Percentiles rank a stretch among this genome's conserved stretches.
These are phyloP conservation scores for Plasmopara muralis DNA, from an alignment of 352 stramenopile genomes.

Conservation along the genomic window DNA sequence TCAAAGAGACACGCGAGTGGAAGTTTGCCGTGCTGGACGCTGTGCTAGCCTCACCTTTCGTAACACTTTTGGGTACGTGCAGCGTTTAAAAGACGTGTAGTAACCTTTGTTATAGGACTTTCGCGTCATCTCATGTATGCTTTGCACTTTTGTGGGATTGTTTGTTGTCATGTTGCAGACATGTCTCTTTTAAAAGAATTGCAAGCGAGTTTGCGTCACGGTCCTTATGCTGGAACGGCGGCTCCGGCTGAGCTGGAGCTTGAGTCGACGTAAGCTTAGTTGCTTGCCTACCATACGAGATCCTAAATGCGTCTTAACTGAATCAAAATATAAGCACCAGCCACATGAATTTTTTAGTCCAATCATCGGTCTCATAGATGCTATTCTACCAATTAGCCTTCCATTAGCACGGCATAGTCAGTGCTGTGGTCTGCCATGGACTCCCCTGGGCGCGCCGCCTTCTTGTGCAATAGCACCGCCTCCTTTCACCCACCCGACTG, in stretches of 20 bases:
- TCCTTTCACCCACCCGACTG: constrained; percentile 75
- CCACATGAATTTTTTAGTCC: constrained; percentile 1
- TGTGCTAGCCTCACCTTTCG: constrained; percentile 60
- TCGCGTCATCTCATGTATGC: constrained; percentile 12
- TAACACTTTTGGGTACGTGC: constrained; percentile 43
- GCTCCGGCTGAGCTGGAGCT: constrained; percentile 47
- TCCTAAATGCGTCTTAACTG: too few species aligned
- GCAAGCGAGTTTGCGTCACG: constrained; percentile 40
- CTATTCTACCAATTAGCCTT: constrained; percentile 4
- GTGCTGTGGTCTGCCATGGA: constrained; percentile 23
- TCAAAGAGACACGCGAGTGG: constrained; percentile 81
- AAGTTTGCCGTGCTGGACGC: constrained; percentile 85
- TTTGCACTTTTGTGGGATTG: constrained; percentile 13
- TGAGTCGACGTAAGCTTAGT: constrained; percentile 39
- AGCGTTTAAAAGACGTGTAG: background rate
- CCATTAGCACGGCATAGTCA: constrained; percentile 14
- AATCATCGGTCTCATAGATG: background rate
- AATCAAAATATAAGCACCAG: too few species aligned
- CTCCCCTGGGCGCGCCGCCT: constrained; percentile 59
- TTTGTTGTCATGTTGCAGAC: constrained; percentile 36
- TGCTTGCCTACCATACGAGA: too few species aligned
- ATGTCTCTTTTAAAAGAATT: constrained; percentile 47
- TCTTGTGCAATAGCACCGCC: constrained; percentile 69
- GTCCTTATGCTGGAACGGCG: constrained; percentile 54
- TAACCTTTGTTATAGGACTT: background rate